A percentile compares a stretch with the other conserved stretches of the same genome.
Conservation (phyloP, 768 basidiomycete species). For the Mrakia hoshinonis region DNA sequence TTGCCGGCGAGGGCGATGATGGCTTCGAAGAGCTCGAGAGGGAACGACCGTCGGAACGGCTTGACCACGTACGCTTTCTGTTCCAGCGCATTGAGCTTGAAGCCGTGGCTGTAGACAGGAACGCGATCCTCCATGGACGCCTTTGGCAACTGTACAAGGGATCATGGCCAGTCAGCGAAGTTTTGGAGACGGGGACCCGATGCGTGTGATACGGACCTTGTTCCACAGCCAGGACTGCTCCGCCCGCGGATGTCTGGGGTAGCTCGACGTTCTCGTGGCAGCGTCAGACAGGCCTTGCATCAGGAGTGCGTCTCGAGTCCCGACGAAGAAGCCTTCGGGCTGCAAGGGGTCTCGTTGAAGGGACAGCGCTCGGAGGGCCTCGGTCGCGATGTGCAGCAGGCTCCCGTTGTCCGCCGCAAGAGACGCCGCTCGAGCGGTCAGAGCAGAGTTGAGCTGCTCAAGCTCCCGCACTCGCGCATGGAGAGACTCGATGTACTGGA, state of each 20-base stretch:
- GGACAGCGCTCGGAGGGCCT: not conserved
- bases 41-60: not conserved
- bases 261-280: no score
- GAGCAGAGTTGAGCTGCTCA: not conserved
- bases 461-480: no score
- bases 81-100: not conserved
- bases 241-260: no score
- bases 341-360: not conserved
- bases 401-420: no score
- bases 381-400: no score
- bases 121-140: no score
- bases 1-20: not conserved
- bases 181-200: no score
- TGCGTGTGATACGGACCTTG: not conserved
- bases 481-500: not conserved
- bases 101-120: no score
- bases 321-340: not conserved
- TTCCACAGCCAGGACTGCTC: not conserved
- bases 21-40: not conserved
- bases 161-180: no score
- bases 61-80: not conserved
- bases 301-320: not conserved
- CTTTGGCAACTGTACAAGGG: no score
- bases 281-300: no score
- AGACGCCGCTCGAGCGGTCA: no score